Percentiles rank a stretch among this genome's conserved stretches.
These are phyloP conservation scores for Boletus vinaceobasis DNA, from an alignment of 768 basidiomycete species.

Conservation along the genomic window DNA sequence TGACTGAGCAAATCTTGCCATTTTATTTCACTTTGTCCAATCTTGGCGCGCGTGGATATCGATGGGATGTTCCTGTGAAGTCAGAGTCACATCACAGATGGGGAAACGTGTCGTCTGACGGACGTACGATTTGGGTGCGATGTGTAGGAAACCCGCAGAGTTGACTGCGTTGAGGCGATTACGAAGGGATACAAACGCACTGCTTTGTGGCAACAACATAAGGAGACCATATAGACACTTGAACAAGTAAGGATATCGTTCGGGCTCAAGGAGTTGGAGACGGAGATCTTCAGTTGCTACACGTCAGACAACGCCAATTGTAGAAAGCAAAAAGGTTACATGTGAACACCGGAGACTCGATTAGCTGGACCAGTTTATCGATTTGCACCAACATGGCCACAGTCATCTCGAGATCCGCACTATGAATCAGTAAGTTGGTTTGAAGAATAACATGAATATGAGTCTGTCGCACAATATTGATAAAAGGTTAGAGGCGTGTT, in stretches of 20 bases:
- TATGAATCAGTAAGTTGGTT: slow-evolving; percentile 29
- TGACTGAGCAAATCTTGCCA: slow-evolving; percentile 94
- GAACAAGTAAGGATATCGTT: slow-evolving; percentile 93
- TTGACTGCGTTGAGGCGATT: slow-evolving; percentile 95
- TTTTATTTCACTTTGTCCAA: slow-evolving; percentile 86
- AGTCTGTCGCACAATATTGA: slow-evolving; percentile 77
- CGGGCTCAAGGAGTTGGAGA: slow-evolving; percentile 93
- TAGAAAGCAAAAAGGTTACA: slow-evolving; percentile 49
- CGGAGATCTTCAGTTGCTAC: slow-evolving; percentile 57
- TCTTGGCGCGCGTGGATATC: slow-evolving; percentile 66
- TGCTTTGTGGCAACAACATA: slow-evolving; percentile 96
- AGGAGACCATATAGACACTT: slow-evolving; percentile 96
- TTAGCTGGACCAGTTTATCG: slow-evolving; percentile 95
- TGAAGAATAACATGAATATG: neutral
- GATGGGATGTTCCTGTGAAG: slow-evolving; percentile 31
- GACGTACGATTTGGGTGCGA: slow-evolving; percentile 79
- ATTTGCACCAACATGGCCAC: slow-evolving; percentile 93
- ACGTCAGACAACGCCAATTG: neutral
- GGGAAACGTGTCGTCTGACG: neutral
- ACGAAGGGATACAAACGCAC: slow-evolving; percentile 90
- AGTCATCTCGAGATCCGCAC: slow-evolving; percentile 95
- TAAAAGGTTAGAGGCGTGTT: slow-evolving; percentile 94
- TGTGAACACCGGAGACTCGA: slow-evolving; percentile 98
- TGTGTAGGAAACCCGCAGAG: slow-evolving; percentile 89
- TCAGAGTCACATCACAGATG: slow-evolving; percentile 14